Evolutionary conservation across 2,329 filamentous ascomycete genomes (phyloP), one percentile per base, ranked within the genome.

Genomic region (Hypoxylon sp.): DNA sequence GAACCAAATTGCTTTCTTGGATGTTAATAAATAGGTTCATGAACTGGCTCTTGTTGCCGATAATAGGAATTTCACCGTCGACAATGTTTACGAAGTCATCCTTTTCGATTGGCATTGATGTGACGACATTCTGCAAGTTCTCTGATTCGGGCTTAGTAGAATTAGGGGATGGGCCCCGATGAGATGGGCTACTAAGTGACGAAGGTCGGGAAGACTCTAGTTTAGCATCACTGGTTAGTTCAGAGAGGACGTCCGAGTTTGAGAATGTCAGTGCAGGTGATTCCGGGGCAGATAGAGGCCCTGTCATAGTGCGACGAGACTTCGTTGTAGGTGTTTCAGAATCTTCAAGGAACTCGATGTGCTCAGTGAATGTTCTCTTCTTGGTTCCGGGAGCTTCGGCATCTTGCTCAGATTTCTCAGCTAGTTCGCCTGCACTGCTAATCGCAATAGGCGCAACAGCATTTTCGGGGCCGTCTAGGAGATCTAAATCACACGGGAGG

Each of bases 331-430:
- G 42, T 9, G 26, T 13, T n/a, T n/a, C 24, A 33, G 39, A 33
- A 47, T 57, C 54, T 6, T 26, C 9, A 10, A n/a, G 13, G 4
- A 39, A 35, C 24, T 17, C 54, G 14, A 39, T 29, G 24, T 57
- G 54, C n/a, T 57, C 39, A 35, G 24, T 47, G n/a, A 33, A 35
- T 11, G 39, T 47, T 5, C 54, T 39, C 52, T 55, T 53, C 19
- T 19, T 29, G 19, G 31, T 19, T 39, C 22, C 14, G 5, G 47
- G n/a, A 2, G 13, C 2, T n/a, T 44, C 17, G n/a, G 10, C 39
- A 44, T 19, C 39, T 44, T 44, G 39, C 39, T 44, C n/a, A 9
- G 39, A 19, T 2, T 19, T 44, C 6, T 44, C n/a, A 44, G n/a
- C n/a, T 44, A 44, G 9, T 10, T 44, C 17, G 5, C 39, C 39